Base-by-base conservation (phyloP, 2,329 filamentous ascomycete genomes). In the Cladosporium sp. region DNA sequence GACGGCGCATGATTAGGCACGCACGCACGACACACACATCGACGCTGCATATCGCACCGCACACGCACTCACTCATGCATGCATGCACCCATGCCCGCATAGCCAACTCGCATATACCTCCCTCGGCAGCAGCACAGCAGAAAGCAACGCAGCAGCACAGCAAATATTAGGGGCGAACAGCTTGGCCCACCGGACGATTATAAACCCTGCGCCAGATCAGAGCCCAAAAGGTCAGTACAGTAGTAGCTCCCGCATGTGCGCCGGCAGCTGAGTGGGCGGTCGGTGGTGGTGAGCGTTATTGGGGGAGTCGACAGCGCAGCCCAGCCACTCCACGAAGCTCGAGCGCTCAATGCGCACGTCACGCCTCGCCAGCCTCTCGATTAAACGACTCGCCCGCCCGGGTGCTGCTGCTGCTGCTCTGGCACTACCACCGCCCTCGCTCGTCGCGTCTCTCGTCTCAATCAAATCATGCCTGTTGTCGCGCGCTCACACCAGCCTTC, bases 361-460 rank as follows among this genome's bases (percentile, higher is more conserved):
- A 54, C 28, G 36, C 36, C 22, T n/a, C 45, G 28, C 51, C 51
- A 54, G 51, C 51, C 51, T 54, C 51, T 40, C 20, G 25, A 54
- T 45, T 45, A 45, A 45, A 45, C 22, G 22, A 28, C 45, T 32
- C 8, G 8, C 25, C 28, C 28, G 10, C 45, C 28, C 45, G 28
- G 24, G 24, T 35, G 12, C 24, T 42, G 20, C 39, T 28, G 22
- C 42, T 35, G 24, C 50, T 44, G 37, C 39, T 10, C 39, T 44
- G 25, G 25, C 13, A 37, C 15, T 13, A 12, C 39, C 39, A 35
- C 25, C 50, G 19, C 50, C 12, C 50, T 54, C 51, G 19, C 50
- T 25, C 36, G 35, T 28, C 48, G 22, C 48, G 20, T 40, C 36
- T 44, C 37, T 44, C 28, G 28, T 32, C 37, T 24, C 24, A 35